These are phyloP conservation scores for Cercophora sp. DNA, from an alignment of 495 filamentous ascomycete species.

Conservation along the genomic window DNA sequence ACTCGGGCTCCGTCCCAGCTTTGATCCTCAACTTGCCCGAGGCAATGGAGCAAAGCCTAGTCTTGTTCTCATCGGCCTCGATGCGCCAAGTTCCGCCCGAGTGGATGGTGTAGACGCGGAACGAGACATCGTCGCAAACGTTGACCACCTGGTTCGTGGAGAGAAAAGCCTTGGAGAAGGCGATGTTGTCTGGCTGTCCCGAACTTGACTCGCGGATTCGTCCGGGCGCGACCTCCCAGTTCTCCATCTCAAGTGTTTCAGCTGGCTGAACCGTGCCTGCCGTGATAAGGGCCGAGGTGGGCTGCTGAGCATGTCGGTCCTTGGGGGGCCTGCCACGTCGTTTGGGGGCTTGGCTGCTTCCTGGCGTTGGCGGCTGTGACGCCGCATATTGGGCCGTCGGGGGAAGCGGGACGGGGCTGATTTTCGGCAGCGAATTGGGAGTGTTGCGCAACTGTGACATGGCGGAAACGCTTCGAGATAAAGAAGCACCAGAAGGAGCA, in stretches of 20 bases:
- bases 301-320: no score
- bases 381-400: no score
- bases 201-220: constrained; percentile 17
- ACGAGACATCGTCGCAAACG: constrained; percentile 28
- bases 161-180: constrained; percentile 40
- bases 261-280: constrained; percentile 8
- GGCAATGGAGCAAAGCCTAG: constrained; percentile 31
- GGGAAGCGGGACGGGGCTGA: no score
- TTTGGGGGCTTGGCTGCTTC: no score
- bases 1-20: constrained; percentile 26
- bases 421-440: no score
- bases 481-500: no score
- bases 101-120: constrained; percentile 32
- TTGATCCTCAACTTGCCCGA: constrained; percentile 34
- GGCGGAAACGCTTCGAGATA: no score
- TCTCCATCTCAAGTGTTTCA: constrained; percentile 35
- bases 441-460: no score
- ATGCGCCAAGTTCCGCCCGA: constrained; percentile 23
- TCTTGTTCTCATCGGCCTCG: constrained; percentile 15
- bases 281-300: constrained; percentile 16
- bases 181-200: constrained; percentile 19
- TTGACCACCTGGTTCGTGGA: constrained; percentile 21
- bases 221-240: constrained; percentile 34
- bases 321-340: no score
- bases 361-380: no score